Evolutionary conservation across 108 stramenopile species (phyloP).

Genomic region (Chaetoceros muelleri): DNA sequence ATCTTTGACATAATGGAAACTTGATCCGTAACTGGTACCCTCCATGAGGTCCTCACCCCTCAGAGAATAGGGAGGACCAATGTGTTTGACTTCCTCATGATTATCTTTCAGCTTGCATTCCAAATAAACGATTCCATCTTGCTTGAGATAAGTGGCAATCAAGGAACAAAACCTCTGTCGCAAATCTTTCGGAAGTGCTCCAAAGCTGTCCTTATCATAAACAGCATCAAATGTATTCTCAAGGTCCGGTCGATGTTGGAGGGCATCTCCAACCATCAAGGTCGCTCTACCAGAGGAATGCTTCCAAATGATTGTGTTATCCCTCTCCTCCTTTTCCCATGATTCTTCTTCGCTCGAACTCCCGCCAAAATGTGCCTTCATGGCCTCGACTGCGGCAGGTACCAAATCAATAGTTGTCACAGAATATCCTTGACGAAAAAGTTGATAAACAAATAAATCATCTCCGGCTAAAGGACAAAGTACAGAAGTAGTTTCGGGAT

Average conservation of each 20-base stretch:
- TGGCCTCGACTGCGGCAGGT: constrained; percentile 31
- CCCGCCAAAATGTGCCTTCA: constrained; percentile 26
- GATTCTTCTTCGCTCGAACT: background rate
- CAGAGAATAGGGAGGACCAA: constrained; percentile 34
- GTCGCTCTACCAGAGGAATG: constrained; percentile 42
- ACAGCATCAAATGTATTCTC: constrained; percentile 32
- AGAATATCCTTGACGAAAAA: constrained; percentile 29
- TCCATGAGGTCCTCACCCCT: constrained; percentile 40
- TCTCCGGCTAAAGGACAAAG: constrained; percentile 49
- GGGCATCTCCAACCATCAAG: constrained; percentile 28
- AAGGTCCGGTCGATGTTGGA: constrained; percentile 22
- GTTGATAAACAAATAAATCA: constrained; percentile 32
- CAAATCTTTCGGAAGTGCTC: constrained; percentile 27
- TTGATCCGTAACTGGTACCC: constrained; percentile 20
- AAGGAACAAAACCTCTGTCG: constrained; percentile 23
- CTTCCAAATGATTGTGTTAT: constrained; percentile 15
- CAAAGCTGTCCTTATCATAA: constrained; percentile 52
- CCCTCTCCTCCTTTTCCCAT: background rate
- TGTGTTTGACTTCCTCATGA: constrained; percentile 3
- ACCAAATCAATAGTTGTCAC: constrained; percentile 48
- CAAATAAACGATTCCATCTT: constrained; percentile 27
- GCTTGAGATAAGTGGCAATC: constrained; percentile 29
- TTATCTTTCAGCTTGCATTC: constrained; percentile 33
- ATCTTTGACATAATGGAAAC: constrained; percentile 25
- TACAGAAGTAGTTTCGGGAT: constrained; percentile 12